Evolutionary conservation across 805 yeast species (phyloP).

Genomic region (Hanseniaspora occidentalis): DNA sequence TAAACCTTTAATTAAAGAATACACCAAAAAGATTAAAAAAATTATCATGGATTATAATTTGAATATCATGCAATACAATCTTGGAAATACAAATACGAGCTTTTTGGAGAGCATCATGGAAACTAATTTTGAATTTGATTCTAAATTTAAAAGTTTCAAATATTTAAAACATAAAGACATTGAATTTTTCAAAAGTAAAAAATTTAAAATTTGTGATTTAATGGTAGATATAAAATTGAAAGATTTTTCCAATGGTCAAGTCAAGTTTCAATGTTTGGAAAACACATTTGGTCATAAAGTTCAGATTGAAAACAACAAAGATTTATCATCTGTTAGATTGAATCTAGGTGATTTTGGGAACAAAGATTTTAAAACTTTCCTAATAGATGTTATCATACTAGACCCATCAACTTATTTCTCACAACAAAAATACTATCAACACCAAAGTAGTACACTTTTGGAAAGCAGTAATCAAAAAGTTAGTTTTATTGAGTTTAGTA

Average conservation of each 20-base stretch:
- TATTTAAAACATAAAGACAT: background rate
- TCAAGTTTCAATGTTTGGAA: conserved; percentile 4
- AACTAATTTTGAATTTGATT: background rate
- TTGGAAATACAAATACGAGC: background rate
- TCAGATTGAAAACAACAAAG: conserved; percentile 3
- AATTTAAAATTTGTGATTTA: background rate
- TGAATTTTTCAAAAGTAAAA: background rate
- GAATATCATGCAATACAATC: background rate
- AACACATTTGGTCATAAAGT: conserved; percentile 7
- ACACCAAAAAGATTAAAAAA: conserved; percentile 1
- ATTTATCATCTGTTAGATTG: background rate
- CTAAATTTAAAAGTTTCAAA: background rate
- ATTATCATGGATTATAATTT: conserved; percentile 1
- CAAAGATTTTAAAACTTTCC: background rate
- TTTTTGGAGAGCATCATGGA: conserved; percentile 3
- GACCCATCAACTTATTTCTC: background rate
- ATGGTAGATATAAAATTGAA: background rate
- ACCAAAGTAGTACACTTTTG: background rate
- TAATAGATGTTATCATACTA: conserved; percentile 3
- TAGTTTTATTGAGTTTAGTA: background rate
- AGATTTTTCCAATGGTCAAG: background rate
- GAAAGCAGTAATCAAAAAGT: background rate
- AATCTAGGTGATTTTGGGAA: conserved; percentile 2
- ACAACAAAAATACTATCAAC: background rate
- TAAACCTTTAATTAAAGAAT: too few species aligned